phyloP scores from a whole-genome alignment of 129 eudicot species.

The Lactuca sativa region DNA sequence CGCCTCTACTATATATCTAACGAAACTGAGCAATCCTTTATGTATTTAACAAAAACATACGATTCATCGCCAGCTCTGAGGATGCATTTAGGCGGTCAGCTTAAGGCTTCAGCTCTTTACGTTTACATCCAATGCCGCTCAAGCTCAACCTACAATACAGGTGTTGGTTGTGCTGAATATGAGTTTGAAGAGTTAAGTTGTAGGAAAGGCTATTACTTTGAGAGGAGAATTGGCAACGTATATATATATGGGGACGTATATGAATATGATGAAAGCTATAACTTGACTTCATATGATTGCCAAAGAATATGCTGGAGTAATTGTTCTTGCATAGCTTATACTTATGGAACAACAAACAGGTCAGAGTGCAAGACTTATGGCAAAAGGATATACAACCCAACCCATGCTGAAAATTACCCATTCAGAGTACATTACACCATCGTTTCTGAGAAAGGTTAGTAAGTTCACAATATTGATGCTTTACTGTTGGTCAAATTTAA shows the following conservation, averaged over 20 bases:
- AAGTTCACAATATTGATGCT: background rate
- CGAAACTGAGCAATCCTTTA: conserved; percentile 34
- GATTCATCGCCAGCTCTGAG: conserved; percentile 28
- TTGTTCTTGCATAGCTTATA: conserved; percentile 42
- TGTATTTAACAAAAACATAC: conserved; percentile 21
- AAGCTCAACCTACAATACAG: background rate
- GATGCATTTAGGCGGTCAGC: conserved; percentile 21
- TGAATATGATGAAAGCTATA: conserved; percentile 27
- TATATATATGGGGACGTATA: conserved; percentile 13
- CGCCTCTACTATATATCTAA: conserved; percentile 23
- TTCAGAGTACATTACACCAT: background rate
- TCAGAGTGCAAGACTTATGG: conserved; percentile 40
- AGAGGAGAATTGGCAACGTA: background rate
- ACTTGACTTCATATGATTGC: conserved; percentile 37
- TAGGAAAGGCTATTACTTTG: conserved; percentile 15
- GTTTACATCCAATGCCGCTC: background rate
- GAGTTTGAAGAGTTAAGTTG: conserved; percentile 22
- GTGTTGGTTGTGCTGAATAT: conserved; percentile 37
- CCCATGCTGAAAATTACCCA: background rate
- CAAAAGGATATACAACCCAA: background rate
- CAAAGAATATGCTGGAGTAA: conserved; percentile 29
- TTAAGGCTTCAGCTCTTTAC: background rate
- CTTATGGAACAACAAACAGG: background rate
- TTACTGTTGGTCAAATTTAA: too few species aligned
- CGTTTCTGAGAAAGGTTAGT: background rate